Evolutionary conservation across 306 rosid species (phyloP).

Genomic region (Castanopsis chinensis): DNA sequence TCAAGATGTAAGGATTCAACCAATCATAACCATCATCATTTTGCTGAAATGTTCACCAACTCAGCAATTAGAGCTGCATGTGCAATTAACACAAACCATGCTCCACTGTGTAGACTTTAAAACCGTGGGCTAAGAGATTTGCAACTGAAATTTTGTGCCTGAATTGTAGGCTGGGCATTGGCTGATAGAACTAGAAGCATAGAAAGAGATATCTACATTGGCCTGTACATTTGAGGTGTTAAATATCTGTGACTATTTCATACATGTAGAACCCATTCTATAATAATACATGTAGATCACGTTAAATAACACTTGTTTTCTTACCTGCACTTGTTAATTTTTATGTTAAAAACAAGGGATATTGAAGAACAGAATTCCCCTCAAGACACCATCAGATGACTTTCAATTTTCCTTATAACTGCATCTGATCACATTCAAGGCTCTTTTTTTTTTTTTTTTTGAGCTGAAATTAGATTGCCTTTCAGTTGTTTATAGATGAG

Average conservation of each 20-base stretch:
- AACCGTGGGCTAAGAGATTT: neutral
- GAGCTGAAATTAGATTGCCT: neutral
- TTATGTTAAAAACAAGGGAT: neutral
- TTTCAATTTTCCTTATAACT: neutral
- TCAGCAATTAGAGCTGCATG: conserved; percentile 17
- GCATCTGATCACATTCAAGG: neutral
- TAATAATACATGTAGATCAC: too few species aligned
- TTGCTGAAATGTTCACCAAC: conserved; percentile 14
- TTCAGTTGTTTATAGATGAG: neutral
- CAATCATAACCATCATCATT: conserved; percentile 12
- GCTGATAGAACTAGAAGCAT: neutral
- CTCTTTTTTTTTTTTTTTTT: neutral
- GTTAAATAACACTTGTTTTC: too few species aligned
- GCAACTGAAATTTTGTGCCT: neutral
- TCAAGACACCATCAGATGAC: neutral
- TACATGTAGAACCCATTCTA: neutral
- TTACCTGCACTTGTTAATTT: too few species aligned
- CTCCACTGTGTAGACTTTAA: neutral
- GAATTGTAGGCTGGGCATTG: neutral
- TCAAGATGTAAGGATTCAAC: too few species aligned
- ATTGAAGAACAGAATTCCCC: neutral
- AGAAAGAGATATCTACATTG: neutral
- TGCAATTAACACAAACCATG: neutral
- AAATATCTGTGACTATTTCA: neutral
- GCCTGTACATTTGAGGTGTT: neutral